phyloP scores from a whole-genome alignment of 352 stramenopile species.

The Phytophthora sojae region DNA sequence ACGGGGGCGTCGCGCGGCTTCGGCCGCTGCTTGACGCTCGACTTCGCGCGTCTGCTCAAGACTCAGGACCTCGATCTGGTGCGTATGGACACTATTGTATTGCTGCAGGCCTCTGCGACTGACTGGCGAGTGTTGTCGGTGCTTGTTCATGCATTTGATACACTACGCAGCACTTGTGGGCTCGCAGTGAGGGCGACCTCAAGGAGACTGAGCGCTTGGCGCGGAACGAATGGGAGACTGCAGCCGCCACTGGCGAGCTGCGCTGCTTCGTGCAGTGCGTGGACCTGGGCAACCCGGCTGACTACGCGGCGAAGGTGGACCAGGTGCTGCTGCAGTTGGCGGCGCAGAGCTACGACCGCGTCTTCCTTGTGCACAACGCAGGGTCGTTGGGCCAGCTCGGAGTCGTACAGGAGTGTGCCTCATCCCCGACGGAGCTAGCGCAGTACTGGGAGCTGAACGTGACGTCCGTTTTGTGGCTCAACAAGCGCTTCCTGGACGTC shows the following conservation, averaged over 20 bases:
- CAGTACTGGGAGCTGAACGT: conserved; percentile 87
- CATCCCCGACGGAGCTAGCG: conserved; percentile 49
- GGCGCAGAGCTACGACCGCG: conserved; percentile 43
- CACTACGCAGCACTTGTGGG: conserved; percentile 56
- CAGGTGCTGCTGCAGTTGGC: conserved; percentile 38
- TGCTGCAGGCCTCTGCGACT: no score
- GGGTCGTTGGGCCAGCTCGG: conserved; percentile 77
- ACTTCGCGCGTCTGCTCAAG: conserved; percentile 60
- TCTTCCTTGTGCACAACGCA: conserved; percentile 88
- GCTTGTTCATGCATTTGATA: conserved; percentile 6
- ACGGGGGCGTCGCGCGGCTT: conserved; percentile 90
- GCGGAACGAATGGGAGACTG: conserved; percentile 36
- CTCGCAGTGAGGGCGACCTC: conserved; percentile 59
- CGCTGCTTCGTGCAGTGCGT: conserved; percentile 48
- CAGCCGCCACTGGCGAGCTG: conserved; percentile 22
- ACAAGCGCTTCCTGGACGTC: conserved; percentile 74
- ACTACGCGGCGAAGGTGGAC: conserved; percentile 67
- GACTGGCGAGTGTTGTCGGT: not conserved
- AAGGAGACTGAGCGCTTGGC: conserved; percentile 60
- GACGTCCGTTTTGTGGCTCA: conserved; percentile 85
- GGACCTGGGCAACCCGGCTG: conserved; percentile 49
- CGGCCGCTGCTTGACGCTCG: conserved; percentile 76
- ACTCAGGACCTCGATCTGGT: conserved; percentile 62
- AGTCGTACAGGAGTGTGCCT: conserved; percentile 57
- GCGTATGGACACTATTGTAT: not conserved